These are phyloP conservation scores for Adansonia digitata DNA, from an alignment of 345 rosid species.

Conservation along the genomic window DNA sequence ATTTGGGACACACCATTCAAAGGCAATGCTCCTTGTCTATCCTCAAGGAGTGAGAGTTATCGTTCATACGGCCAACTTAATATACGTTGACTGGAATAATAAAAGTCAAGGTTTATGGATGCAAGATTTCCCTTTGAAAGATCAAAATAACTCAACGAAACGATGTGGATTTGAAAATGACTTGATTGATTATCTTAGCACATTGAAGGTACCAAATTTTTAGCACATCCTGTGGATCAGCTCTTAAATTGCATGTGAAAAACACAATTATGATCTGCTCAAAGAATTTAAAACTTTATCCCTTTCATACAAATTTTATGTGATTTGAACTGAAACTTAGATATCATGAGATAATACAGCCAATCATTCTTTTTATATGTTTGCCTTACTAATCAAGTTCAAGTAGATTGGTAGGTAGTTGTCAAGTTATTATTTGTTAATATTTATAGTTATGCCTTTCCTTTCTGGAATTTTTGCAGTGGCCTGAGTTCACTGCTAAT, in stretches of 20 bases:
- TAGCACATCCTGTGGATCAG: background rate
- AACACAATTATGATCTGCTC: background rate
- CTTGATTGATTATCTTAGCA: conserved; percentile 72
- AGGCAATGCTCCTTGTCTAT: conserved; percentile 90
- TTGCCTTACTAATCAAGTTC: background rate
- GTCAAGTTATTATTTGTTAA: background rate
- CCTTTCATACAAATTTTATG: background rate
- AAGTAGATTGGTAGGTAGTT: background rate
- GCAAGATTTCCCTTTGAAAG: conserved; percentile 99
- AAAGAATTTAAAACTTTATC: background rate
- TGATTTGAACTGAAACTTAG: background rate
- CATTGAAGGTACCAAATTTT: conserved; percentile 62
- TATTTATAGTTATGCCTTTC: conserved; percentile 5
- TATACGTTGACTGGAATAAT: conserved; percentile 93
- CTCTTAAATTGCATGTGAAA: background rate
- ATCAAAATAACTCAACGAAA: conserved; percentile 37
- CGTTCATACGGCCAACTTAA: conserved; percentile 89
- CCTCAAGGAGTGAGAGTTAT: conserved; percentile 73
- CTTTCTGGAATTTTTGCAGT: conserved; percentile 33
- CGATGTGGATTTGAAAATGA: conserved; percentile 73
- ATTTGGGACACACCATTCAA: conserved; percentile 90
- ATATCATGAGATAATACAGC: background rate
- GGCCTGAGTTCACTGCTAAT: conserved; percentile 70
- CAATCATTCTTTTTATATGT: background rate
- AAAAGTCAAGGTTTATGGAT: conserved; percentile 97